Percentiles rank a stretch among this genome's conserved stretches.
phyloP scores from a whole-genome alignment of 768 basidiomycete species.

The Mycena pura region DNA sequence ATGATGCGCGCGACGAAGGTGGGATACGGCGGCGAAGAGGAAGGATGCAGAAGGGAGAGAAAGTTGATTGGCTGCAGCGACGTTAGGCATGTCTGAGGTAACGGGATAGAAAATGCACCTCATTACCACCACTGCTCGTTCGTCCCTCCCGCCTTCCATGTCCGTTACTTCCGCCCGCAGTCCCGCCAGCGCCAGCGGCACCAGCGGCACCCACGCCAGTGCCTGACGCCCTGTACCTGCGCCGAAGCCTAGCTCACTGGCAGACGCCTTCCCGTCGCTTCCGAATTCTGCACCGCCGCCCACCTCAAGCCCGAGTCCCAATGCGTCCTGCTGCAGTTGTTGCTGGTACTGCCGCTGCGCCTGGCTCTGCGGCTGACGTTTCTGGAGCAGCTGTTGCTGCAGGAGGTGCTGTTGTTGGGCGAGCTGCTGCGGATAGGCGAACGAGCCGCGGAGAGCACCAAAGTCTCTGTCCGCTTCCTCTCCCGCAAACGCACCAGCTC shows the following conservation, averaged over 20 bases:
- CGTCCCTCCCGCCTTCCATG: slow-evolving; percentile 20
- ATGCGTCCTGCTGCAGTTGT: slow-evolving; percentile 5
- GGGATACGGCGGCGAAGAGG: slow-evolving; percentile 83
- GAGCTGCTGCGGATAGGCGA: slow-evolving; percentile 29
- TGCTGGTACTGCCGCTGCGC: background rate
- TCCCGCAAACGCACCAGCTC: background rate
- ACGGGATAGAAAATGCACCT: slow-evolving; percentile 48
- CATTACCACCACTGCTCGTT: slow-evolving; percentile 42
- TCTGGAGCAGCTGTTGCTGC: background rate
- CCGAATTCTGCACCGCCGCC: no score
- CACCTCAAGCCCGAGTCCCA: slow-evolving; percentile 4
- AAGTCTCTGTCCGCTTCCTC: background rate
- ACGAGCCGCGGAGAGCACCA: slow-evolving; percentile 2
- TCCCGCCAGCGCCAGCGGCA: background rate
- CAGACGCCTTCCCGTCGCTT: slow-evolving; percentile 8
- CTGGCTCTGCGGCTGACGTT: slow-evolving; percentile 6
- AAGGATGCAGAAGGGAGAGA: slow-evolving; percentile 82
- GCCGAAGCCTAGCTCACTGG: background rate
- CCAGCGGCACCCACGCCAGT: background rate
- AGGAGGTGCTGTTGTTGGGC: slow-evolving; percentile 18
- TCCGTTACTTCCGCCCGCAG: background rate
- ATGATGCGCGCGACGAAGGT: slow-evolving; percentile 86
- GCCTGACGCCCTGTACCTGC: background rate
- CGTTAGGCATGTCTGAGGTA: background rate
- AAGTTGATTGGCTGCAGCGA: slow-evolving; percentile 82